Evolutionary conservation across 177 flowering plant species (phyloP).

Genomic region (Vitis hybrid): DNA sequence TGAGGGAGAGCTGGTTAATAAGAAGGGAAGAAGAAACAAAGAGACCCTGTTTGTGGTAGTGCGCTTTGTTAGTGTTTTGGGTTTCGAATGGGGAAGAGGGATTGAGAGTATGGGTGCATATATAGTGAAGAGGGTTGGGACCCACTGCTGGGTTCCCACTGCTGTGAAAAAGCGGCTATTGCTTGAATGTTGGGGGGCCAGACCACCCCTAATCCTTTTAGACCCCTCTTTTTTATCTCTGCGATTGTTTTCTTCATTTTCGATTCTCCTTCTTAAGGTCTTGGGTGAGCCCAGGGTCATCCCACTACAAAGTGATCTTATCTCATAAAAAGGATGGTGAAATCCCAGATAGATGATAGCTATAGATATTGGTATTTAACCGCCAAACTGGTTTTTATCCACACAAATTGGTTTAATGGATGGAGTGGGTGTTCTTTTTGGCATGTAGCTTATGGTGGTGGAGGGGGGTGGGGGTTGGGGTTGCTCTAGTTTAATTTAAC

Average conservation of each 20-base stretch:
- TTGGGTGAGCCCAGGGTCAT: too few species aligned
- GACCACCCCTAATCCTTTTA: neutral
- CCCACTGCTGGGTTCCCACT: neutral
- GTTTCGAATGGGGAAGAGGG: constrained; percentile 9
- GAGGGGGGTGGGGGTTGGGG: too few species aligned
- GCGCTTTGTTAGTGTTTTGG: constrained; percentile 14
- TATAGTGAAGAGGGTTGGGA: constrained; percentile 23
- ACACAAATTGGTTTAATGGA: neutral
- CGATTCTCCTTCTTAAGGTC: too few species aligned
- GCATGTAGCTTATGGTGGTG: constrained; percentile 8
- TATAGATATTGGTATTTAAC: constrained; percentile 1
- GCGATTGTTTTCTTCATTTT: neutral
- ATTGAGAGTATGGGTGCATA: constrained; percentile 20
- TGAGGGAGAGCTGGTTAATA: neutral
- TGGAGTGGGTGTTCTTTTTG: constrained; percentile 8
- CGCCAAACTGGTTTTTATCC: neutral
- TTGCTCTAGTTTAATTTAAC: neutral
- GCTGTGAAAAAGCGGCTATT: neutral
- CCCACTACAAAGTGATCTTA: too few species aligned
- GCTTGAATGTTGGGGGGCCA: constrained; percentile 10
- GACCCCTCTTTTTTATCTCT: neutral
- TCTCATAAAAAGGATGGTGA: neutral
- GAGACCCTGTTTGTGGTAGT: neutral
- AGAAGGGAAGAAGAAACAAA: neutral
- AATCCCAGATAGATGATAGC: neutral